Percentiles rank a stretch among this genome's conserved stretches.
Evolutionary conservation across 306 rosid species (phyloP).

Genomic region (Malus asiatica): DNA sequence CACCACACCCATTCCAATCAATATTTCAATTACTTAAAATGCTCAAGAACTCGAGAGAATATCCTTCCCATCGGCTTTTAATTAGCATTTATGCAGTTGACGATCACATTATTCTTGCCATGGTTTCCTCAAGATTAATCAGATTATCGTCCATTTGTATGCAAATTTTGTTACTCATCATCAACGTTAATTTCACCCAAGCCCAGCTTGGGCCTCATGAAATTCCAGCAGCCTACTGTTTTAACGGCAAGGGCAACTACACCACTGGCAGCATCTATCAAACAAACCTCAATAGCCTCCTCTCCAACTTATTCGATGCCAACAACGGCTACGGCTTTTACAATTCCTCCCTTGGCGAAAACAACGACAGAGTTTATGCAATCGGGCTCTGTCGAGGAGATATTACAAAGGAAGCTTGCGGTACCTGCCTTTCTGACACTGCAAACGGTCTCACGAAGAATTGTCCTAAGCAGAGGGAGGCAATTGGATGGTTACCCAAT

Average conservation of each 20-base stretch:
- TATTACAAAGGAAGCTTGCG: neutral
- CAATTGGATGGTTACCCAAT: conserved; percentile 10
- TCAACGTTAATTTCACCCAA: neutral
- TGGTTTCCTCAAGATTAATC: neutral
- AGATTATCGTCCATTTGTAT: neutral
- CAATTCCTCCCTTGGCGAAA: conserved; percentile 7
- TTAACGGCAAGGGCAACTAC: neutral
- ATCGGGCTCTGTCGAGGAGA: conserved; percentile 23
- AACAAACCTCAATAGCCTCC: neutral
- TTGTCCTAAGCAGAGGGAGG: conserved; percentile 23
- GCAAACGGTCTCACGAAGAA: neutral
- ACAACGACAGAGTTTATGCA: neutral
- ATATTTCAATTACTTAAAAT: too few relatives aligned
- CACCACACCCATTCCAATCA: neutral
- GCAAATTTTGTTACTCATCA: neutral
- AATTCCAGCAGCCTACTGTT: neutral
- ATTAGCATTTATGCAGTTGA: neutral
- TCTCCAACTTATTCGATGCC: neutral
- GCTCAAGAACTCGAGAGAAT: neutral
- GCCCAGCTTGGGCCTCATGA: neutral
- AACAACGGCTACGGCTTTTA: neutral
- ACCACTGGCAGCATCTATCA: neutral
- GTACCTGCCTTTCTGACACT: neutral
- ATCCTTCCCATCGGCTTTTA: neutral
- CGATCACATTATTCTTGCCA: neutral